phyloP scores from a whole-genome alignment of 2,329 filamentous ascomycete genomes.

The Cladophialophora exuberans region DNA sequence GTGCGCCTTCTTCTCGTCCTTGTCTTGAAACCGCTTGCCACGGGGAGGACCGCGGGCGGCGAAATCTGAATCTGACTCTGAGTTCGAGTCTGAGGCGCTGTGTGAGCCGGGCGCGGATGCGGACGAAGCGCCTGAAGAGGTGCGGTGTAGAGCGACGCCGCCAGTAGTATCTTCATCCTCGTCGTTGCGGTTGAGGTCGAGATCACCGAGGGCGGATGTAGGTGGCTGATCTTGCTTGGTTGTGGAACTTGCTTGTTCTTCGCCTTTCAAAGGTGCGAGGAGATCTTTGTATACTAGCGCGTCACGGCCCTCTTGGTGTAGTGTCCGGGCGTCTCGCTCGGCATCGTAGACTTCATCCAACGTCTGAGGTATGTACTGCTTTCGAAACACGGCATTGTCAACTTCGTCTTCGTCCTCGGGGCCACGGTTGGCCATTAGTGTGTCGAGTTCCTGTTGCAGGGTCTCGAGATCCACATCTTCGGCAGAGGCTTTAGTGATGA shows the following conservation, averaged over 20 bases:
- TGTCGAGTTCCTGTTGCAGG: conserved; percentile 66
- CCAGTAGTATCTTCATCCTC: background rate
- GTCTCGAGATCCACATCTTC: conserved; percentile 61
- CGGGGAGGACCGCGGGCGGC: conserved; percentile 60
- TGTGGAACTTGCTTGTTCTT: background rate
- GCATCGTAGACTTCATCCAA: conserved; percentile 96
- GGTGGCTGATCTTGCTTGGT: background rate
- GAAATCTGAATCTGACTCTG: background rate
- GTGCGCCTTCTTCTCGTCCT: conserved; percentile 84
- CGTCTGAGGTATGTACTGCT: conserved; percentile 95
- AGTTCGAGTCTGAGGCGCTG: too few species aligned
- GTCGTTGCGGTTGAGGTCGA: background rate
- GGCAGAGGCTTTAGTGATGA: conserved; percentile 68
- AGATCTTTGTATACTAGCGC: conserved; percentile 85
- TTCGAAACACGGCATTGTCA: conserved; percentile 89
- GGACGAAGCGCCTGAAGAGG: too few species aligned
- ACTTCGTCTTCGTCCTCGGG: conserved; percentile 65
- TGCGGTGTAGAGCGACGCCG: background rate
- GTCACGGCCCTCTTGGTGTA: conserved; percentile 72
- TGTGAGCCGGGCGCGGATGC: too few species aligned
- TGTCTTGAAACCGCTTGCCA: conserved; percentile 86
- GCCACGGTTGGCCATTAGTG: conserved; percentile 64
- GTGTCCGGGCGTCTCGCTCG: conserved; percentile 81
- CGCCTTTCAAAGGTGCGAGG: conserved; percentile 57
- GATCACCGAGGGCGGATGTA: too few species aligned